Evolutionary conservation across 2,329 filamentous ascomycete genomes (phyloP), one percentile per base, ranked within the genome.

Genomic region (Exserohilum rostratum): DNA sequence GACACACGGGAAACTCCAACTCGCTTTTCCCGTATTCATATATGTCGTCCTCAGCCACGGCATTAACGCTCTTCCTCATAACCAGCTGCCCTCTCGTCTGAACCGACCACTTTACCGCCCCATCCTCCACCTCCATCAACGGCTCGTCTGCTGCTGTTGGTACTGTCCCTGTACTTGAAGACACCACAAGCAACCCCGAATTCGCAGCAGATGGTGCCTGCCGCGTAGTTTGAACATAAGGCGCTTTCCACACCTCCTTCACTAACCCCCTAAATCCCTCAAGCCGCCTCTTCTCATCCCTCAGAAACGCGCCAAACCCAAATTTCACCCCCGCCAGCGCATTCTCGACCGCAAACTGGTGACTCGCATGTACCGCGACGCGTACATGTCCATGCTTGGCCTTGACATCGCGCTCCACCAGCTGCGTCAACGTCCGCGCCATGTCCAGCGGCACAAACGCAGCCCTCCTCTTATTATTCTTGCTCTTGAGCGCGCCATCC

Each of bases 361-460:
- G 54, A 17, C 47, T 57, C 11, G 70, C 20, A 18, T 52, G 46
- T 6, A 71, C 15, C 5, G 44, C 50, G 5, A 67, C 49, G 6
- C 46, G 50, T 4, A 71, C 50, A 37, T 55, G 13, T 1, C 65
- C 63, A 2, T 38, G 44, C 29, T 55, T 67, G 33, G 15, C 35
- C 54, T 37, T 59, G 6, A 66, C 27, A 5, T 58, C 48, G 0
- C 13, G 39, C 22, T 64, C 60, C 58, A 64, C 59, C 34, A 66
- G 42, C 5, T 39, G 37, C 3, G 59, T 64, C 0, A 70, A 25
- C 3, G 60, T 63, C 5, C 49, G 43, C 2, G 60, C 53, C 64
- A 71, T 69, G 6, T 55, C 61, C 27, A 33, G 40, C 7, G 60
- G 59, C 27, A 68, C 62, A 10, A 53, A 46, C 0, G 65, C 67